Evolutionary conservation across 768 basidiomycete species (phyloP), one percentile per base, ranked within the genome.

Genomic region (Mrakia gelida): DNA sequence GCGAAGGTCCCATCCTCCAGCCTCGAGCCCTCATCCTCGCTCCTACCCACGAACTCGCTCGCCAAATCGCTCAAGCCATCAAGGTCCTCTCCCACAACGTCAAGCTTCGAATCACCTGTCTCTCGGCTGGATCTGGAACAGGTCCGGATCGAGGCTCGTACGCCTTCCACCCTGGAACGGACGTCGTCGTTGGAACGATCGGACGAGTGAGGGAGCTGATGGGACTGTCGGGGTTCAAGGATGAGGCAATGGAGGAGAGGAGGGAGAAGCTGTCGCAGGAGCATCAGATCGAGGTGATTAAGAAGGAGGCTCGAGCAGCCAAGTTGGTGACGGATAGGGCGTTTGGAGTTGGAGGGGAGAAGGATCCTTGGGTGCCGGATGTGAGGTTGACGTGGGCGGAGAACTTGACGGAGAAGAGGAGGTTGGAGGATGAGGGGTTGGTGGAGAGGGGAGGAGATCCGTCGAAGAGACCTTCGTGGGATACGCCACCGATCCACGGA

Each of bases 31-130:
- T 97, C 67, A 86, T 97, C 67, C 88, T 96, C 23, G 91, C 92
- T 1, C 94, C 94, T 0, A 95, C 94, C 0, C 94, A 96, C 82
- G 94, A 96, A 83, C 89, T 97, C 23, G 87, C 92, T 3, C 88
- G 94, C 4, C 94, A 95, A 82, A 87, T 95, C 0, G 88, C 93
- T 0, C 83, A 84, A 0, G 91, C 91, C 77, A 90, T 93, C 2
- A 95, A 95, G 81, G 84, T 87, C 3, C 86, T 96, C 1, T 84
- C 91, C 34, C 93, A 95, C 84, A 84, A 89, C 23, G 87, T 89
- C 81, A 93, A 93, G 83, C 87, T 95, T 18, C 89, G 91, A n/a
- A 89, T 93, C 0, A 71, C 89, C 54, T 94, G 92, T 78, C 87
- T 89, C 13, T 92, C 91, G 41, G 32, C 70, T 43, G 78, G 78